phyloP scores from a whole-genome alignment of 2,329 filamentous ascomycete genomes.

The Fonsecaea erecta region DNA sequence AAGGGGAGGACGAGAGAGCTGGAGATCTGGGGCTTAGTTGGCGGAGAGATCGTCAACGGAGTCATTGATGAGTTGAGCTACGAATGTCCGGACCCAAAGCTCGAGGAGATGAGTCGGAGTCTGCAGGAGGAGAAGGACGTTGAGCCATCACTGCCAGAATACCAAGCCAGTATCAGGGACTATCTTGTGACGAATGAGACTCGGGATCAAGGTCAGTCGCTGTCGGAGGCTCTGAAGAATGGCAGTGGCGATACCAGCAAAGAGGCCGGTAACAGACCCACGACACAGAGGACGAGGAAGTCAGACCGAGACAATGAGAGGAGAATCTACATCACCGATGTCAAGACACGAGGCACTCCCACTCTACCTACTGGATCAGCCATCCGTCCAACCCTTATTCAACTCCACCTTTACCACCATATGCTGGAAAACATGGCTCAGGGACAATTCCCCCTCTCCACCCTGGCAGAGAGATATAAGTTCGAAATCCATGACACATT shows the following conservation, averaged over 20 bases:
- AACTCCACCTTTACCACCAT: slow-evolving; percentile 87
- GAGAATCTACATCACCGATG: slow-evolving; percentile 77
- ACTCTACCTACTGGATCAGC: slow-evolving; percentile 68
- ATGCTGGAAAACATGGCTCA: slow-evolving; percentile 78
- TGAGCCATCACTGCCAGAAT: slow-evolving; percentile 48
- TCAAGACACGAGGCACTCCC: slow-evolving; percentile 78
- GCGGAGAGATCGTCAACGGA: slow-evolving; percentile 83
- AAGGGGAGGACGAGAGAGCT: slow-evolving; percentile 75
- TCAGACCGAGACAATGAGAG: slow-evolving; percentile 38
- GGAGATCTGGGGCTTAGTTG: slow-evolving; percentile 82
- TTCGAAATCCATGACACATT: slow-evolving; percentile 69
- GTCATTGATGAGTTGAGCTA: slow-evolving; percentile 86
- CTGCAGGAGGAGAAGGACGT: slow-evolving; percentile 61
- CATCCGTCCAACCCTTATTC: slow-evolving; percentile 77
- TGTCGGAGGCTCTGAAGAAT: slow-evolving; percentile 38
- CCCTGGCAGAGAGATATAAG: slow-evolving; percentile 72
- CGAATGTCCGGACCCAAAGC: slow-evolving; percentile 71
- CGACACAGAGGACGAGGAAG: slow-evolving; percentile 21
- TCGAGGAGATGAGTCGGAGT: slow-evolving; percentile 63
- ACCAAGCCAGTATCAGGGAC: slow-evolving; percentile 53
- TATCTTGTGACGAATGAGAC: slow-evolving; percentile 44
- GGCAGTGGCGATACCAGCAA: slow-evolving; percentile 16
- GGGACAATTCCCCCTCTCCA: slow-evolving; percentile 69
- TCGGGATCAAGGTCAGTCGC: slow-evolving; percentile 38
- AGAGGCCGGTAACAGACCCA: slow-evolving; percentile 18